Evolutionary conservation across 305 asterid species (phyloP).

Genomic region (Fraxinus baroniana): DNA sequence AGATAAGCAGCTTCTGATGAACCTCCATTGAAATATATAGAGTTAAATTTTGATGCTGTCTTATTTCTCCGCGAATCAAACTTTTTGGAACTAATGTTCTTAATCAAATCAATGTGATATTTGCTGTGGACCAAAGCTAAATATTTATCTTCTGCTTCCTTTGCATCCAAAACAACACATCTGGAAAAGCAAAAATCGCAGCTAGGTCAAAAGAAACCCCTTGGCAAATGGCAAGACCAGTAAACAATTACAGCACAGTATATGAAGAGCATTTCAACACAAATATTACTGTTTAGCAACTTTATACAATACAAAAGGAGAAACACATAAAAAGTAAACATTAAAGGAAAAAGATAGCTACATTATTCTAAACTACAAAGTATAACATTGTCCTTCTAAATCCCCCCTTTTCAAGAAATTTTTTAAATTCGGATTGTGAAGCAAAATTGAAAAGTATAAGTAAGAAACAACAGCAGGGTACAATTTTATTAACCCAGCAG

Average conservation of each 20-base stretch:
- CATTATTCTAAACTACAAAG: background rate
- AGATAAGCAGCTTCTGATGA: constrained; percentile 88
- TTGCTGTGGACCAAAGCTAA: constrained; percentile 74
- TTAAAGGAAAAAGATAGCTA: background rate
- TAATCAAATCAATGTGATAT: constrained; percentile 60
- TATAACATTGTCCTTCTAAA: constrained; percentile 7
- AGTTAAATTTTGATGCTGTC: constrained; percentile 56
- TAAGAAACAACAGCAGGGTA: constrained; percentile 6
- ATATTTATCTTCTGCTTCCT: constrained; percentile 62
- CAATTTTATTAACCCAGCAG: background rate
- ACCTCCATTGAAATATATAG: constrained; percentile 84
- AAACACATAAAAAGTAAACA: background rate
- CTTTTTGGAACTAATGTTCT: constrained; percentile 55
- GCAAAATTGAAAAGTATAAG: background rate
- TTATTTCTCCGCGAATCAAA: constrained; percentile 38
- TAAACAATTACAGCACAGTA: background rate
- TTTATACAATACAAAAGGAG: background rate
- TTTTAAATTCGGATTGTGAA: background rate
- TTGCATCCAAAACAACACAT: constrained; percentile 62
- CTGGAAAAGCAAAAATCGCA: constrained; percentile 34
- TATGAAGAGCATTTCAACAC: background rate
- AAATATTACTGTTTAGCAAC: background rate
- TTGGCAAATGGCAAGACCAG: background rate
- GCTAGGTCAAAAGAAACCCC: background rate
- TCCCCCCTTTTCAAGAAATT: background rate